Evolutionary conservation across 1,139 yeast species (phyloP), one percentile per base, ranked within the genome.

Genomic region (Trichomonascaceae sp.): DNA sequence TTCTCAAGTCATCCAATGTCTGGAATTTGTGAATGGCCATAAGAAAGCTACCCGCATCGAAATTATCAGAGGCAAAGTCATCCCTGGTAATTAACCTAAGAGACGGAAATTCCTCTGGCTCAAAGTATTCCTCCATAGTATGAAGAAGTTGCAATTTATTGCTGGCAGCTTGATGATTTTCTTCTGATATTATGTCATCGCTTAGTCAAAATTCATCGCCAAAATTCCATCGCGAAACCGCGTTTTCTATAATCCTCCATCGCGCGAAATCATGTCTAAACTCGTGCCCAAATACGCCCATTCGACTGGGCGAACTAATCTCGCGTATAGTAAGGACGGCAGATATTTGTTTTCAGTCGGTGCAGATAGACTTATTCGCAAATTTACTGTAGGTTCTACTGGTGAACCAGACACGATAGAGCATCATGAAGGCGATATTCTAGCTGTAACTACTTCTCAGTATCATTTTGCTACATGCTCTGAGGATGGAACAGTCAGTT

Each of bases 11-110:
- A 18, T 73, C 76, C 55, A 81, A 67, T 13, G 80, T 72, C 59
- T 80, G 76, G 62, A 71, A 81, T 54, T 79, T 70, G 62, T 79
- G 79, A 61, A 78, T 75, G 27, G 73, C 68, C 30, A 68, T 68
- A 19, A 81, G 65, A 53, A 80, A 79, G 47, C 68, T 67, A 54
- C 74, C 78, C 13, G 70, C 74, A 39, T 72, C 66, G 59, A 77
- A 76, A 15, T 55, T 56, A 8, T 61, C 68, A 9, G 63, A 65
- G 4, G 72, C 63, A 54, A 78, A 75, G 9, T 75, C 69, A 4
- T 72, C 74, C 13, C 80, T 66, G 1, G 73, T 66, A 50, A 78
- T 69, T 52, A 67, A 69, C 55, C 70, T 68, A 9, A 77, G 73
- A 38, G 68, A 70, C 0, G 81, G 80, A 51, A 77, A 69, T 27